Percentiles rank a stretch among this genome's conserved stretches.
phyloP scores from a whole-genome alignment of 768 basidiomycete species.

The Mycena rosella region DNA sequence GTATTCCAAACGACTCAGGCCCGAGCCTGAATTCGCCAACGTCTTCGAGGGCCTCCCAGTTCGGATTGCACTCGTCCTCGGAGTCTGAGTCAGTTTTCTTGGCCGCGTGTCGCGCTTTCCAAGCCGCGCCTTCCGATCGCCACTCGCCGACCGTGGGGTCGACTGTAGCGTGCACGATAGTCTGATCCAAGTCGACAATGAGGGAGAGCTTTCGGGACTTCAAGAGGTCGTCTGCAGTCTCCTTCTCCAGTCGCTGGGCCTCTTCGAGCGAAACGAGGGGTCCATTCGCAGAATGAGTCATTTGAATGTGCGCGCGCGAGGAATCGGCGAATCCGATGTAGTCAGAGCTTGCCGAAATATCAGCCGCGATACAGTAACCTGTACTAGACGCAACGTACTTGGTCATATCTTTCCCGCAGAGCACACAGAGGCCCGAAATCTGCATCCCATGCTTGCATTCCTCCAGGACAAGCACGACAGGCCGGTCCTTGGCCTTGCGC shows the following conservation, averaged over 20 bases:
- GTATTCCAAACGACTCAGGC: slow-evolving; percentile 76
- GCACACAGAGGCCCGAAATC: slow-evolving; percentile 89
- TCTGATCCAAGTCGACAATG: slow-evolving; percentile 99
- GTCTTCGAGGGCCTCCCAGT: slow-evolving; percentile 92
- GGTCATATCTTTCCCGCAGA: slow-evolving; percentile 97
- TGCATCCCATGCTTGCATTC: slow-evolving; percentile 98
- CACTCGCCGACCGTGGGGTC: slow-evolving; percentile 99
- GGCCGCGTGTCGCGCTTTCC: slow-evolving; percentile 71
- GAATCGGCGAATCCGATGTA: slow-evolving; percentile 92
- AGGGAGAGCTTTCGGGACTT: slow-evolving; percentile 85
- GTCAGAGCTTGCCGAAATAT: slow-evolving; percentile 66
- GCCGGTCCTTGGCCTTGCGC: slow-evolving; percentile 68
- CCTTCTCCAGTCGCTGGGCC: slow-evolving; percentile 88
- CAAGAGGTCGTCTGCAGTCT: slow-evolving; percentile 85
- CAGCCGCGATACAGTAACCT: slow-evolving; percentile 25
- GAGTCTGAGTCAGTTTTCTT: slow-evolving; percentile 50
- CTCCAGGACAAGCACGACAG: slow-evolving; percentile 79
- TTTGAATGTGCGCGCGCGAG: slow-evolving; percentile 89
- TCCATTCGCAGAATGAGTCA: slow-evolving; percentile 93
- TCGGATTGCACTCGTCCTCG: slow-evolving; percentile 85
- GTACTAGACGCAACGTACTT: slow-evolving; percentile 65
- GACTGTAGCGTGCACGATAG: slow-evolving; percentile 98
- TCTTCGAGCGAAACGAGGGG: slow-evolving; percentile 94
- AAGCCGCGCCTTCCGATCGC: slow-evolving; percentile 88
- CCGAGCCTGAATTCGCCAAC: slow-evolving; percentile 90